Evolutionary conservation across 345 rosid genomes (phyloP), one percentile per base, ranked within the genome.

Genomic region (Aegle marmelos): DNA sequence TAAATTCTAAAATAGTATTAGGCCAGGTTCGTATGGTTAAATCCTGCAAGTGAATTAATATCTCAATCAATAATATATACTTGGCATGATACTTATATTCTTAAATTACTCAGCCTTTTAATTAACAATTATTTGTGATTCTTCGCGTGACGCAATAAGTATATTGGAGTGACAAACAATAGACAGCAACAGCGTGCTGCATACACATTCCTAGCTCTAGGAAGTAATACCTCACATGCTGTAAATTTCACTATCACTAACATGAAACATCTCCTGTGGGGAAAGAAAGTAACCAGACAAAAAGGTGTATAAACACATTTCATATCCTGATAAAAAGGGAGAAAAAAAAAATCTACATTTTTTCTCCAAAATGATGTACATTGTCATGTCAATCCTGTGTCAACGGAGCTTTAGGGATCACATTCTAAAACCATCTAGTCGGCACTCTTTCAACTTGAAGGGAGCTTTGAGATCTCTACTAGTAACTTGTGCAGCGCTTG

Each of bases 401-500:
- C 64, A 41, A 67, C 28, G 68, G 54, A 27, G 68, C 74, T 65
- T 65, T 10, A 19, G 21, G 48, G 7, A 58, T 36, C 24, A 57
- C 7, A 45, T 61, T 33, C 13, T 2, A 41, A 71, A 68, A 37
- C 60, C 14, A 25, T 61, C 61, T 50, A 62, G 41, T 60, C 28
- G 56, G n/a, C 50, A 11, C 59, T 72, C 57, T 76, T 74, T 76
- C 76, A 78, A 60, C 84, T 70, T 53, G 83, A 64, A 77, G 88
- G 85, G 62, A 80, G 75, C 81, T 79, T 89, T n/a, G 95, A 86
- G 48, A 97, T 94, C 88, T 97, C 98, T 75, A 92, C 90, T 79
- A 94, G 73, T 82, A 90, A 48, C 85, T 90, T 94, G 83, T 96
- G 99, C 54, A 96, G 86, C 71, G 95, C 92, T 85, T 94, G 99